A percentile compares a stretch with the other conserved stretches of the same genome.
Conservation (phyloP, 768 basidiomycete species). For the Leccinellum rugosiceps region DNA sequence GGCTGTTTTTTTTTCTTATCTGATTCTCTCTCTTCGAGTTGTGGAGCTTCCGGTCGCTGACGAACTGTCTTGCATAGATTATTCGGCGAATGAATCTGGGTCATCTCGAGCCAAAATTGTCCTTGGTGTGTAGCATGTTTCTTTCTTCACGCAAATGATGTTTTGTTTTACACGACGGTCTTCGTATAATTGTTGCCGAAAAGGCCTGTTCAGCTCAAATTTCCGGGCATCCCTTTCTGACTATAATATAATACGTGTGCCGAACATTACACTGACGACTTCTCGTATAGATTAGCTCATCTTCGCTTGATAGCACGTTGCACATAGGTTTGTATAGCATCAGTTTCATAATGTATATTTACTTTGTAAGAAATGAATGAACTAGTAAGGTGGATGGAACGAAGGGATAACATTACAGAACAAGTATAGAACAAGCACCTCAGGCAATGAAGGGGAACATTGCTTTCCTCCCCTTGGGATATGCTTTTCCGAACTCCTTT, state of each 20-base stretch:
- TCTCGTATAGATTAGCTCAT: not conserved
- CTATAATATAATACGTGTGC: conserved; percentile 2
- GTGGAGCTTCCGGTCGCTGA: not conserved
- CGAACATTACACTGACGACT: not conserved
- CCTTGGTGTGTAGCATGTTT: not conserved
- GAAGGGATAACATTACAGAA: not conserved
- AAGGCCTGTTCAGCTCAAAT: conserved; percentile 80
- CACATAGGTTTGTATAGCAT: not conserved
- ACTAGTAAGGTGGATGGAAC: not conserved
- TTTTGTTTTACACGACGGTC: conserved; percentile 46
- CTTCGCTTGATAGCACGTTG: not conserved
- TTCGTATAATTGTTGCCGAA: conserved; percentile 79
- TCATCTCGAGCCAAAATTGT: no score
- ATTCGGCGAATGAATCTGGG: not conserved
- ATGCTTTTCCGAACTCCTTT: conserved; percentile 90
- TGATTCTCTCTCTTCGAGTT: not conserved
- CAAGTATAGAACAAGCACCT: not conserved
- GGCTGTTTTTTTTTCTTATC: conserved; percentile 13
- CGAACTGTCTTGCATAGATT: not conserved
- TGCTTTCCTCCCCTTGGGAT: conserved; percentile 69
- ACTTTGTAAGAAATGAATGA: not conserved
- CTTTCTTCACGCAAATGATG: not conserved
- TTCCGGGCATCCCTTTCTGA: conserved; percentile 75
- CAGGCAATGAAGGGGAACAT: conserved; percentile 64
- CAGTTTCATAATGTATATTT: not conserved